Percentiles rank a stretch among this genome's conserved stretches.
Evolutionary conservation across 345 rosid genomes (phyloP).

Genomic region (Anastatica hierochuntica): DNA sequence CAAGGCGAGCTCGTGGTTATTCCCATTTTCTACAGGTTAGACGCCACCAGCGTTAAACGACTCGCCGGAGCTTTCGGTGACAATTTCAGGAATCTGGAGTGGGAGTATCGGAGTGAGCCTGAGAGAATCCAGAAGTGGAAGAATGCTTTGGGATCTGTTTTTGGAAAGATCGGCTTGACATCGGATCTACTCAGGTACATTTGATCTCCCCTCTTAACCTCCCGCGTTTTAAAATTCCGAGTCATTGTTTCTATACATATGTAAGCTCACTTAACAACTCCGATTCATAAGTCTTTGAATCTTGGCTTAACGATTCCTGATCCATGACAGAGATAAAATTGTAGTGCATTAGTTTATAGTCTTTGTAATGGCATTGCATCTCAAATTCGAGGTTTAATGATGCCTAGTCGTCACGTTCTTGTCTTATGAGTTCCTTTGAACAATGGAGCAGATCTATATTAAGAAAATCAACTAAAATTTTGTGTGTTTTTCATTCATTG

Average conservation of each 20-base stretch:
- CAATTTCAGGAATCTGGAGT: not conserved
- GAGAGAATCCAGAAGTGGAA: constrained; percentile 11
- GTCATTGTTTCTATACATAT: not conserved
- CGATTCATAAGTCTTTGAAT: not conserved
- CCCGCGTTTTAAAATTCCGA: not conserved
- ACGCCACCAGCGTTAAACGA: not conserved
- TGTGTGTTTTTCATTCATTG: not conserved
- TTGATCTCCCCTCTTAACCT: not conserved
- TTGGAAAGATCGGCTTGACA: not conserved
- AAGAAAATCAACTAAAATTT: not conserved
- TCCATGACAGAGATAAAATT: not conserved
- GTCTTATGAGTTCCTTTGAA: too few relatives aligned
- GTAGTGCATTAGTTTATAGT: not conserved
- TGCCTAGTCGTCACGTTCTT: not conserved
- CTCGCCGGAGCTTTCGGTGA: constrained; percentile 10
- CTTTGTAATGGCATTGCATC: not conserved
- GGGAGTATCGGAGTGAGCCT: constrained; percentile 1
- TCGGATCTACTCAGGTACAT: not conserved
- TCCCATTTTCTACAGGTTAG: constrained; percentile 7
- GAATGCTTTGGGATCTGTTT: constrained; percentile 8
- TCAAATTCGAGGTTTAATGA: too few relatives aligned
- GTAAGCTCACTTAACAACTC: too few relatives aligned
- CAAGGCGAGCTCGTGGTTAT: not conserved
- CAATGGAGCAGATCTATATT: too few relatives aligned
- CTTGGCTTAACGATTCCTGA: not conserved